Evolutionary conservation across 2,329 filamentous ascomycete species (phyloP).

Genomic region (Zasmidium angulare): DNA sequence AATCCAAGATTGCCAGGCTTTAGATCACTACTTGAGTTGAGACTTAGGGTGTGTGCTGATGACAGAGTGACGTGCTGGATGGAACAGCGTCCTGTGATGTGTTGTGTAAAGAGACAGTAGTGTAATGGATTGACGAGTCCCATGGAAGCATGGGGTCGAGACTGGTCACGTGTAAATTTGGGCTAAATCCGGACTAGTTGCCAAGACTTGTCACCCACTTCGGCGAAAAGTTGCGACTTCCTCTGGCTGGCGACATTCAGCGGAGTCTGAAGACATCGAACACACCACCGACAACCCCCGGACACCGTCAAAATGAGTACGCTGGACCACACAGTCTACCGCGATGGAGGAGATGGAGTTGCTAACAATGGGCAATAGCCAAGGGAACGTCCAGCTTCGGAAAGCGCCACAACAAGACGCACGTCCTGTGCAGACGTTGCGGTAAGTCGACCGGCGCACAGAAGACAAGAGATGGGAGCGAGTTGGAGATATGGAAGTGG

Average conservation of each 20-base stretch:
- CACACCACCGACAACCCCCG: slow-evolving; percentile 4
- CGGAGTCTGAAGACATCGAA: slow-evolving; percentile 1
- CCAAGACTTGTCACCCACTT: background rate
- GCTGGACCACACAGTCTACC: slow-evolving; percentile 5
- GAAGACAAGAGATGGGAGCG: background rate
- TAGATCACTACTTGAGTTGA: no score
- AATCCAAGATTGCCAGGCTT: no score
- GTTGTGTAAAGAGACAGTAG: no score
- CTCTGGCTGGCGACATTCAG: background rate
- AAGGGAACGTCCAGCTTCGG: slow-evolving; percentile 72
- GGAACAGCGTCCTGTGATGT: no score
- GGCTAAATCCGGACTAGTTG: background rate
- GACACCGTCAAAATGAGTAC: slow-evolving; percentile 33
- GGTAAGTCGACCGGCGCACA: slow-evolving; percentile 62
- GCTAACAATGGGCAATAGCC: slow-evolving; percentile 46
- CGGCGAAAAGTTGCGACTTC: background rate
- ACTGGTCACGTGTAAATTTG: background rate
- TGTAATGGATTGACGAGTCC: background rate
- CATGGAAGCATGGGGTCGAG: background rate
- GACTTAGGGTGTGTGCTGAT: no score
- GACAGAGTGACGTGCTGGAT: no score
- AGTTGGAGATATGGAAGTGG: slow-evolving; percentile 3
- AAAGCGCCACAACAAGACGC: slow-evolving; percentile 95
- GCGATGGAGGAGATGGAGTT: slow-evolving; percentile 38
- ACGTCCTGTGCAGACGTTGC: slow-evolving; percentile 97